These are phyloP conservation scores for Coelastrella sp. DNA, from an alignment of 139 green algal species.

Conservation along the genomic window DNA sequence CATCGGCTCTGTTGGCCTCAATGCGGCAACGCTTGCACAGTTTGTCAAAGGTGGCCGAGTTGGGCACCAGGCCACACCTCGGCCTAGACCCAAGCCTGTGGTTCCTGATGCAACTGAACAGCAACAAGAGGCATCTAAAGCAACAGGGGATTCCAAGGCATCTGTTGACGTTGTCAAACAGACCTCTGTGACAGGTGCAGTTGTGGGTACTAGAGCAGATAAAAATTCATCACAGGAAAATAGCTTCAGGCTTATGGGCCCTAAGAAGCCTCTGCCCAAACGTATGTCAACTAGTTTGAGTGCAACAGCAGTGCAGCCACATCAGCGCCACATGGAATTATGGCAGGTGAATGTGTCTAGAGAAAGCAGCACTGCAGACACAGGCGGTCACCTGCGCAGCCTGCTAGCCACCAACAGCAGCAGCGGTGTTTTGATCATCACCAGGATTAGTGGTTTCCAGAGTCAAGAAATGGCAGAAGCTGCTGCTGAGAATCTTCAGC, in stretches of 20 bases:
- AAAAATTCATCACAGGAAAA: neutral
- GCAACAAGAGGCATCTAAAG: neutral
- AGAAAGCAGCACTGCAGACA: neutral
- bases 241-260: slow-evolving; percentile 20
- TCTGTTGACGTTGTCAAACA: neutral
- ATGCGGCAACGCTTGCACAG: too few species aligned
- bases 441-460: slow-evolving; percentile 10
- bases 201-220: neutral
- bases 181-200: neutral
- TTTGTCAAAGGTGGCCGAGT: too few species aligned
- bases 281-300: slow-evolving; percentile 16
- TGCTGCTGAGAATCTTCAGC: neutral
- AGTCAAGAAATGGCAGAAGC: neutral
- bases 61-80: too few species aligned
- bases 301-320: neutral
- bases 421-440: neutral
- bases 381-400: neutral
- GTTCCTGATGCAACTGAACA: too few species aligned
- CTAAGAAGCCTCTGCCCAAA: slow-evolving; percentile 8
- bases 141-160: neutral
- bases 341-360: neutral
- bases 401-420: slow-evolving; percentile 2
- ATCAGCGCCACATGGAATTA: neutral
- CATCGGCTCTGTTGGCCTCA: too few species aligned
- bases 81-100: too few species aligned